Evolutionary conservation across 2,329 filamentous ascomycete species (phyloP), one percentile per base, ranked within the genome.

Genomic region (Cadophora luteo-olivacea): DNA sequence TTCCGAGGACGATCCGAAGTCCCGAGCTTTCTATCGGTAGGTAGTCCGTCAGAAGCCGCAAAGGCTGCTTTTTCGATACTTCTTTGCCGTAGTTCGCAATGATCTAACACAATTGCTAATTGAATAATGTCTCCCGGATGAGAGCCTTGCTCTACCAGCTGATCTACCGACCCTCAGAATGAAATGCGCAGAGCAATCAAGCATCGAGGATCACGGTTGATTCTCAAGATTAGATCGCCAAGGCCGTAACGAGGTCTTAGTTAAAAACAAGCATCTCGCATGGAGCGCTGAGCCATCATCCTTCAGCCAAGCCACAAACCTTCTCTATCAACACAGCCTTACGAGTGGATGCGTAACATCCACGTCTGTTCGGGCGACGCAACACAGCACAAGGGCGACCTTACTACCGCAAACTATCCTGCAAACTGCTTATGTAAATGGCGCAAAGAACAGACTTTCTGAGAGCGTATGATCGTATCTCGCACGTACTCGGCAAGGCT

Each of bases 141-240:
- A 5, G 29, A 29, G 29, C 29, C 29, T 29, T 29, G 29, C 29
- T 29, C 29, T 29, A 29, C 29, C 29, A 29, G 29, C 29, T 29
- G 29, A 29, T 29, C 29, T 29, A 5, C 3, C 29, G 29, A 29
- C 29, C 3, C 5, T 29, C 5, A 29, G 5, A 29, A 29, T 29
- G 29, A 29, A 29, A 29, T 29, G 29, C 32, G 38, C 49, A 45
- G 16, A 57, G 12, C 24, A 51, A 19, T 60, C 45, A 25, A 58
- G 33, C 54, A 19, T 19, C 14, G n/a, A 45, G 54, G 22, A 22
- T 45, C 36, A 61, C 19, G 33, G 32, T 22, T 9, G 32, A 54
- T 16, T 48, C n/a, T 36, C 7, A 51, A 69, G 68, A 67, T 69
- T 55, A 69, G 65, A 69, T 69, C 68, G 68, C 68, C 68, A 69